Evolutionary conservation across 352 stramenopile species (phyloP).

Genomic region (Globisporangium perplexum): DNA sequence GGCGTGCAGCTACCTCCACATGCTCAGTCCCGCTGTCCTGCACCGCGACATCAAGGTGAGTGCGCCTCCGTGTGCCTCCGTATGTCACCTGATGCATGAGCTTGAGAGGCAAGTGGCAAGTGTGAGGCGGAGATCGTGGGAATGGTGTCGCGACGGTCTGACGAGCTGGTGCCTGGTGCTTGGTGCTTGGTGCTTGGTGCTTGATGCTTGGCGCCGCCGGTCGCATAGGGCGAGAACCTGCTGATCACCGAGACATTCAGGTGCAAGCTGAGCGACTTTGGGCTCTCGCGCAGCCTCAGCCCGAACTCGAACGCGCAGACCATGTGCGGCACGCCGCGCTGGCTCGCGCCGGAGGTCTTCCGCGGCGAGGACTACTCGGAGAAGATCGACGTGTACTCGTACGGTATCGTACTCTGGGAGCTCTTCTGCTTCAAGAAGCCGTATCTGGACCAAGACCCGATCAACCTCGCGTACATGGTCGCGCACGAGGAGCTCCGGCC

Average conservation of each 20-base stretch:
- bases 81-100: no score
- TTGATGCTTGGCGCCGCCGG: slow-evolving; percentile 31
- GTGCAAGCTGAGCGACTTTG: slow-evolving; percentile 77
- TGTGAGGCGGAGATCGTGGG: no score
- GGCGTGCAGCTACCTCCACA: slow-evolving; percentile 62
- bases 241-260: slow-evolving; percentile 63
- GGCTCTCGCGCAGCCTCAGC: slow-evolving; percentile 60
- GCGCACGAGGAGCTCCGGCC: slow-evolving; percentile 69
- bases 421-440: slow-evolving; percentile 83
- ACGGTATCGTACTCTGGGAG: slow-evolving; percentile 79
- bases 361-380: slow-evolving; percentile 78
- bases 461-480: slow-evolving; percentile 73
- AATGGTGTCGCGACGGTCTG: background rate
- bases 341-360: slow-evolving; percentile 81
- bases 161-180: slow-evolving; percentile 31
- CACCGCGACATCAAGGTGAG: slow-evolving; percentile 70
- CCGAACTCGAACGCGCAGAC: slow-evolving; percentile 64
- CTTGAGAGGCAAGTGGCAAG: no score
- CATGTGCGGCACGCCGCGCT: slow-evolving; percentile 70
- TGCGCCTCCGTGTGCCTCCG: background rate
- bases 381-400: slow-evolving; percentile 84
- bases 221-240: slow-evolving; percentile 52
- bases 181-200: slow-evolving; percentile 43
- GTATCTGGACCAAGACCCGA: slow-evolving; percentile 73
- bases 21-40: slow-evolving; percentile 49